Base-by-base conservation (phyloP, 129 eudicot genomes). In the Flaveria ramosissima region DNA sequence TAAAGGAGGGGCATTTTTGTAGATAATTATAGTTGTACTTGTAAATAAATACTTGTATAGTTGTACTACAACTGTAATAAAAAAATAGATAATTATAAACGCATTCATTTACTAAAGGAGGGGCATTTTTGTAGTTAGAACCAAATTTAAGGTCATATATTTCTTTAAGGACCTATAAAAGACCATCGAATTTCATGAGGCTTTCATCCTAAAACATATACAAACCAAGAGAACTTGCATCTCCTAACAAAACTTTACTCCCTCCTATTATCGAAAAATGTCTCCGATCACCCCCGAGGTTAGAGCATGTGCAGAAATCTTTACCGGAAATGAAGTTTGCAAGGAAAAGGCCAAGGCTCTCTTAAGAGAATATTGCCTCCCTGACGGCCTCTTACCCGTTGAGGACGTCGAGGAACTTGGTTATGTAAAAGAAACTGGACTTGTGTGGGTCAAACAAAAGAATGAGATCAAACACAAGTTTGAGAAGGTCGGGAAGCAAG, bases 361-460 rank as follows among this genome's bases (percentile, higher is more conserved):
- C 62, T 85, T 88, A 6, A 78, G 75, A 68, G 90, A 88, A 82
- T 71, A 81, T 39, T 62, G 67, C 23, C 71, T 88, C 46, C 93
- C 93, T 6, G 85, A 86, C 17, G 93, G 90, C 3, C 83, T 88
- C 23, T 83, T 88, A 26, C 93, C 93, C 0, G 24, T 84, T 4
- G 69, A 79, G 42, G 88, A 88, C 75, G 73, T 81, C 2, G 82
- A 62, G 20, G 93, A 88, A 68, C 70, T 85, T 39, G 93, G 93
- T 7, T 78, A 78, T 50, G 80, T 86, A 14, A 79, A 79, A 64
- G 88, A 77, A 47, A 88, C 93, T 1, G 93, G 93, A 14, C 82
- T 86, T 26, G 75, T 86, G 19, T 88, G 88, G 90, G 82, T 88
- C 39, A 86, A 59, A 41, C 88, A 86, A 63, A 86, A 88, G 87